Conservation (phyloP, 208 protist genomes). For the Acanthamoeba castellanii region DNA sequence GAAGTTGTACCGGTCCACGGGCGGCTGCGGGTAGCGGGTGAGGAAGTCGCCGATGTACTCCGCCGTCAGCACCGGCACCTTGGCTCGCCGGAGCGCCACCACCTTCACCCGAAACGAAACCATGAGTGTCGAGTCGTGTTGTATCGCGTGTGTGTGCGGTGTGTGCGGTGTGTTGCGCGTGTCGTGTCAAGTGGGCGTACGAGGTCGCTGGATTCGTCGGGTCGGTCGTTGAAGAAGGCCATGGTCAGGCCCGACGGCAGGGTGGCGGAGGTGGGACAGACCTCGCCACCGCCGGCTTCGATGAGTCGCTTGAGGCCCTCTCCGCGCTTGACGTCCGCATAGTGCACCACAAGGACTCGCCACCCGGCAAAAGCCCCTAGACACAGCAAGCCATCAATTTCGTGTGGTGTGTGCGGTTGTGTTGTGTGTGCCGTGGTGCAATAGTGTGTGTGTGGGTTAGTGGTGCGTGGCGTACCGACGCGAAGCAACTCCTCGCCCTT, state of each 20-base stretch:
- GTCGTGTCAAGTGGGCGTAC: background rate
- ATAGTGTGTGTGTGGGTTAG: no score
- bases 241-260: background rate
- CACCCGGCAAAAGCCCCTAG: no score
- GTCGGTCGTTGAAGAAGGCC: background rate
- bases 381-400: no score
- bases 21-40: background rate
- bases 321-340: no score
- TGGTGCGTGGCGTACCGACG: no score
- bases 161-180: no score
- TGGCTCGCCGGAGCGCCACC: background rate
- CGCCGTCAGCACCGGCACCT: background rate
- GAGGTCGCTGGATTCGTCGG: background rate
- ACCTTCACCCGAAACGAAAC: no score
- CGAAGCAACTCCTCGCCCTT: background rate
- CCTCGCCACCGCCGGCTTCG: background rate
- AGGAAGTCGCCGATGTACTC: constrained; percentile 55
- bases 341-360: no score
- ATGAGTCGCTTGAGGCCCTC: constrained; percentile 11
- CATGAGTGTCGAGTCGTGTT: no score
- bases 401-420: no score
- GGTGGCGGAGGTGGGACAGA: background rate
- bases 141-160: background rate
- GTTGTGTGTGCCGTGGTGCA: no score
- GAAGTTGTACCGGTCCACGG: constrained; percentile 35